Evolutionary conservation across 2,329 filamentous ascomycete species (phyloP), one percentile per base, ranked within the genome.

Genomic region (Fulvia fulva): DNA sequence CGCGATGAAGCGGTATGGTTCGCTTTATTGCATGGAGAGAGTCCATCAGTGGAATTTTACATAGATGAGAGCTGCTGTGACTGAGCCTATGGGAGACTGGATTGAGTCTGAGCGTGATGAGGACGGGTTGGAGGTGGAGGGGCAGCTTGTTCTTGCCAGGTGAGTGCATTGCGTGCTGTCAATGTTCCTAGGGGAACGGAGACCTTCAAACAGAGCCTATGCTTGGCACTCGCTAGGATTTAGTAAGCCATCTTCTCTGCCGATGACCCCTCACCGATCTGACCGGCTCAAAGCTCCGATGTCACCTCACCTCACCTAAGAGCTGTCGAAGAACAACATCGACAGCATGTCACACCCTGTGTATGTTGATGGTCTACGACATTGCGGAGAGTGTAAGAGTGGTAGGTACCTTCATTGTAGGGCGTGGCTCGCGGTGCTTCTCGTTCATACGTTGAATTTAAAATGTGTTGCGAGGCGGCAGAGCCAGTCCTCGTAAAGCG

Each of bases 361-460:
- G 47, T 58, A 61, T 34, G 52, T 58, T 2, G 46, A 61, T 28
- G 59, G 59, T 1, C 21, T 58, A 41, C 41, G 52, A 44, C 56
- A 61, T 50, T 63, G 61, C 26, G 53, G 46, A 14, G 45, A 60
- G 30, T 63, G 61, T 32, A 47, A 53, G 30, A 51, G 37, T 22
- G 41, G 51, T n/a, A 25, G 41, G 43, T 8, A n/a, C 12, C 22
- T 32, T 25, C 30, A 11, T 3, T 3, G 11, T 14, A 8, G 30
- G 12, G 11, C 30, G 30, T 9, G 16, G 41, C 11, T 5, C 41
- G 2, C 14, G 14, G 12, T 3, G 41, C 4, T 45, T 11, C 19
- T 45, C 41, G 9, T 54, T 6, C 22, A 45, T 45, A n/a, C n/a
- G n/a, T 44, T 25, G 12, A 30, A 11, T 34, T n/a, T 5, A 8